Evolutionary conservation across 495 filamentous ascomycete genomes (phyloP).

Genomic region (Neurospora sublineolata): DNA sequence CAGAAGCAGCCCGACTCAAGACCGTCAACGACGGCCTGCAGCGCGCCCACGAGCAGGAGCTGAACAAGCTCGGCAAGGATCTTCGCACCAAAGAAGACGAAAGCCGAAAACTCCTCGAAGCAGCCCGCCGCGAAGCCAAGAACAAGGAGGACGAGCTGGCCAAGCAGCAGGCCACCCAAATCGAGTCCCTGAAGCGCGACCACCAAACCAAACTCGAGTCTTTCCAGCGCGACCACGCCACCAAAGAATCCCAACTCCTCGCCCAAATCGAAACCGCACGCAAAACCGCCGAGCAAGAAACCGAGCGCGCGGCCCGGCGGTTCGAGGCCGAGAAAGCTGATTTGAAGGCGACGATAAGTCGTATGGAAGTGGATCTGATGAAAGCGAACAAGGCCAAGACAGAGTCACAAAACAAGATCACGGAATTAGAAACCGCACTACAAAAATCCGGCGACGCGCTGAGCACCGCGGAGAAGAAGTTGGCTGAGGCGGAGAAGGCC

Average conservation of each 20-base stretch:
- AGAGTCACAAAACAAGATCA: slow-evolving; percentile 4
- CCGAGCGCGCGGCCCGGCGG: slow-evolving; percentile 25
- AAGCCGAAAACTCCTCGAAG: background rate
- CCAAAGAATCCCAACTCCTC: background rate
- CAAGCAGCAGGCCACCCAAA: slow-evolving; percentile 18
- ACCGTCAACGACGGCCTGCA: slow-evolving; percentile 62
- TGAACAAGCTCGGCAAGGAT: slow-evolving; percentile 17
- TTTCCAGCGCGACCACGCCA: slow-evolving; percentile 2
- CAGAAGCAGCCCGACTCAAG: slow-evolving; percentile 56
- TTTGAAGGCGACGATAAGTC: slow-evolving; percentile 45
- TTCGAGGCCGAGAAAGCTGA: slow-evolving; percentile 51
- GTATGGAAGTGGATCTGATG: slow-evolving; percentile 48
- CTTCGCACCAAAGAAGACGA: slow-evolving; percentile 16
- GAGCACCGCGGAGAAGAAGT: background rate
- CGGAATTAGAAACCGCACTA: slow-evolving; percentile 6
- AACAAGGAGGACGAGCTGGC: slow-evolving; percentile 23
- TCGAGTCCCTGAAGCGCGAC: background rate
- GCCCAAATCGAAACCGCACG: slow-evolving; percentile 1
- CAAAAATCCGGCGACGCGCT: background rate
- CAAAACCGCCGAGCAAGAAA: slow-evolving; percentile 29
- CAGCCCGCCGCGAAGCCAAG: background rate
- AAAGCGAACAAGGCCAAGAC: slow-evolving; percentile 45
- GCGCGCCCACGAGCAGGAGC: slow-evolving; percentile 47
- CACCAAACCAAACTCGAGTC: slow-evolving; percentile 10
- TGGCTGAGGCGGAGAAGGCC: slow-evolving; percentile 3